These are phyloP conservation scores for Epichloe sibirici DNA, from an alignment of 2,329 filamentous ascomycete species.

Conservation along the genomic window DNA sequence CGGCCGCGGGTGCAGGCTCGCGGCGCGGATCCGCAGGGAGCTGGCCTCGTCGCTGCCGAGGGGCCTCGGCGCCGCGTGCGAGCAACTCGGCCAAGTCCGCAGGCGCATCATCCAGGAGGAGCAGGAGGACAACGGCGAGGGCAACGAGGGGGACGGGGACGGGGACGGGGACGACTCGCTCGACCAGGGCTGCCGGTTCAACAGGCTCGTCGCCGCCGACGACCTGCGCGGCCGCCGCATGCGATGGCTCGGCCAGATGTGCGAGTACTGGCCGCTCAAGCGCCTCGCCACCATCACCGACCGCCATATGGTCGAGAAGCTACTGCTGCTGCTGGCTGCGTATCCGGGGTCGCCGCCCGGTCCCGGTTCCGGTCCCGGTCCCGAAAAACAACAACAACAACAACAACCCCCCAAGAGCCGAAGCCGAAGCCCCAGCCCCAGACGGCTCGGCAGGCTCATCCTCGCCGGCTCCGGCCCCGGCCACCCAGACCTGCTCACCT, in stretches of 20 bases:
- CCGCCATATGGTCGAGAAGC: conserved; percentile 54
- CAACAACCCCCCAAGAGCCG: conserved; percentile 1
- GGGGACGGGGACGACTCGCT: conserved; percentile 44
- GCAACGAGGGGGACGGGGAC: conserved; percentile 13
- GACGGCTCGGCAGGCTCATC: conserved; percentile 56
- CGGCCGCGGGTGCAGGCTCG: conserved; percentile 85
- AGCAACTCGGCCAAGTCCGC: conserved; percentile 61
- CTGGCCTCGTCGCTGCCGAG: conserved; percentile 68
- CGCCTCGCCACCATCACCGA: conserved; percentile 70
- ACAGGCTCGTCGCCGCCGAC: conserved; percentile 49
- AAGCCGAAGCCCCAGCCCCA: too few species aligned
- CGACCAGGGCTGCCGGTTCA: conserved; percentile 74
- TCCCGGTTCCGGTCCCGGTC: conserved; percentile 5
- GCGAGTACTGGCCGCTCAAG: conserved; percentile 93
- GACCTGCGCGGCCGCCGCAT: conserved; percentile 64
- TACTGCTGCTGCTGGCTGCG: conserved; percentile 67
- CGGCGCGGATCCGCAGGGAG: conserved; percentile 77
- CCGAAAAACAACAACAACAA: too few species aligned
- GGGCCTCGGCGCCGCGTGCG: conserved; percentile 65
- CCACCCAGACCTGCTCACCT: conserved; percentile 82
- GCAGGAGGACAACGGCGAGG: conserved; percentile 28
- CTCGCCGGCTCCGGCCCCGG: conserved; percentile 88
- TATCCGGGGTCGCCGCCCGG: conserved; percentile 40
- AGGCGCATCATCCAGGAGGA: conserved; percentile 64
- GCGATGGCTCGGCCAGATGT: conserved; percentile 90